Base-by-base conservation (phyloP, 1,139 yeast genomes). In the Saccharomyces pastorianus region DNA sequence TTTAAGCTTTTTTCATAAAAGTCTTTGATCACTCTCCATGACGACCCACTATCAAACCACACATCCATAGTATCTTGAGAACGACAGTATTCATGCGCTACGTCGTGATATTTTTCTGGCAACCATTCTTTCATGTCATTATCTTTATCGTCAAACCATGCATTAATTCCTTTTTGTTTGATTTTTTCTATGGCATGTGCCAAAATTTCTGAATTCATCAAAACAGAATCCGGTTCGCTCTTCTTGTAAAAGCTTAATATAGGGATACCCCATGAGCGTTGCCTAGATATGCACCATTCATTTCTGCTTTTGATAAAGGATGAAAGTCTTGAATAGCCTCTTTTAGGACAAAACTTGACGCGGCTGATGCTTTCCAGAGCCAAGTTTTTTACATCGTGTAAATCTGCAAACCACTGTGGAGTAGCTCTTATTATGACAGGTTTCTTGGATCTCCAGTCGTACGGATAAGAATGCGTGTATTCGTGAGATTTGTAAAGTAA, bases 201-300 rank as follows among this genome's bases (percentile, higher is more conserved):
- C 25, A 73, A 65, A 5, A 67, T 65, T 4, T 63, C 67, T 27
- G 68, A 69, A 54, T 69, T 66, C 58, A 73, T 58, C 38, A 71
- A 52, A 1, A 69, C 55, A 4, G 55, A 49, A 26, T 65, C 72
- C 26, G 85, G 80, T 17, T 75, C 75, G 14, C 51, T 56, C 52
- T 77, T 78, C 58, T 82, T 72, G 68, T 86, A 88, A 4, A 93
- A 72, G 0, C 88, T 93, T 0, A 99, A 99, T 48, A 93, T 86
- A 0, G 99, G 99, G 44, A 93, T 98, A 50, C 99, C 99, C 99
- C 99, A 93, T n/a, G 82, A 79, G 61, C 99, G 80, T 70, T 93
- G 99, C 62, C 99, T 79, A 0, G 98, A 91, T 50, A 93, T 90
- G 71, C 99, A 93, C 99, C 99, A 93, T 67, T 93, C 99, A 58